Evolutionary conservation across 306 rosid genomes (phyloP), one percentile per base, ranked within the genome.

Genomic region (Alnus glutinosa): DNA sequence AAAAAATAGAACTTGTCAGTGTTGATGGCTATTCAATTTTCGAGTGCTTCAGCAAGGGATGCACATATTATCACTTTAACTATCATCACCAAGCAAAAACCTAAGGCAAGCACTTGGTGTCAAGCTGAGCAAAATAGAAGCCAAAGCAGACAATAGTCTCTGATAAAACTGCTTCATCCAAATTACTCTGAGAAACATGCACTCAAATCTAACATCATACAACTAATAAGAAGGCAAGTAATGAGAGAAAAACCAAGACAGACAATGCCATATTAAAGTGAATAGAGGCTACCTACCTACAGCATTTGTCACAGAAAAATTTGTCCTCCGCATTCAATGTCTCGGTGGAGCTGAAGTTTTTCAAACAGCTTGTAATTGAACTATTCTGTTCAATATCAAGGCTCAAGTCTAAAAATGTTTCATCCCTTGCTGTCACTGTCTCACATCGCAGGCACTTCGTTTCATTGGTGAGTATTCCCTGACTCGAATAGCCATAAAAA

Each of bases 401-500:
- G 91, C 99, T 96, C 89, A 96, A 84, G 88, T 96, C 99, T 2
- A 93, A 81, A 86, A 90, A 96, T n/a, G 96, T 96, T 86, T 96
- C 99, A 75, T 96, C 99, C 83, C 99, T 88, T 74, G 94, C 99
- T 42, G 99, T 93, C 84, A 96, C 96, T 5, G 99, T 96, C 89
- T 96, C 99, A 69, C 99, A 96, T 80, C 89, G 96, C 89, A 96
- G 86, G 87, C 99, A 96, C 87, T 93, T 93, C 14, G 99, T 96
- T 90, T 96, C 99, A 44, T 96, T 96, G 82, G 99, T 96, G 81
- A 96, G 97, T 79, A 96, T 89, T 80, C 99, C 99, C 99, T 96
- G 90, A 64, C 81, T 77, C 89, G 39, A 80, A 73, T 48, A 66
- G 77, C 76, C 88, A 86, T 66, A 46, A 42, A 71, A 79, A 81